Conservation (phyloP, 495 filamentous ascomycete genomes). For the Lophiostoma macrostomum region DNA sequence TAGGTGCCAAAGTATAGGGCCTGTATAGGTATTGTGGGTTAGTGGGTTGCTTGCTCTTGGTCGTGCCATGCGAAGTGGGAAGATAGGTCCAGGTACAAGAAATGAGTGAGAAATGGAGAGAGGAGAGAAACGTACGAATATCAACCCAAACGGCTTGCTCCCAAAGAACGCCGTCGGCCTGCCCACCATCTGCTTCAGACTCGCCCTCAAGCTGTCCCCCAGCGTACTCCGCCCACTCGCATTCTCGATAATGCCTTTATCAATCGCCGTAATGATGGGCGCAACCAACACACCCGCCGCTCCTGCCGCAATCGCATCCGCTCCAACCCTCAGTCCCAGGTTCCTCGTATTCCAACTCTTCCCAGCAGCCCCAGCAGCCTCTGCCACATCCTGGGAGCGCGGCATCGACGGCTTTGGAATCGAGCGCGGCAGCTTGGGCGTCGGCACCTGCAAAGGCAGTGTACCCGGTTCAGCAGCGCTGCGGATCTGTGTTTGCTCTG, state of each 20-base stretch:
- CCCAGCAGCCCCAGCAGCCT: no score
- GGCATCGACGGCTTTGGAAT: not conserved
- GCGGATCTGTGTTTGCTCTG: no score
- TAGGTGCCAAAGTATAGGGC: constrained; percentile 87
- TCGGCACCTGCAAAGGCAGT: not conserved
- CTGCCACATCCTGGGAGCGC: no score
- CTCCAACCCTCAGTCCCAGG: constrained; percentile 62
- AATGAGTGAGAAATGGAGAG: not conserved
- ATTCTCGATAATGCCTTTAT: constrained; percentile 95
- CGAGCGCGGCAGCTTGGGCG: not conserved
- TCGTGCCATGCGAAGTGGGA: no score
- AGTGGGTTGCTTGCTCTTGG: no score
- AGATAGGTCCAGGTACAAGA: not conserved
- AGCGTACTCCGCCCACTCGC: constrained; percentile 79
- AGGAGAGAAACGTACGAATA: constrained; percentile 51
- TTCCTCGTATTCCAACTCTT: constrained; percentile 72
- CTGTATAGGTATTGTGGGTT: constrained; percentile 13
- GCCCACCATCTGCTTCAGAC: constrained; percentile 60
- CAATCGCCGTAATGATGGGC: constrained; percentile 86
- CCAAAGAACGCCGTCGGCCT: constrained; percentile 70
- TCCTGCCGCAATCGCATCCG: constrained; percentile 71
- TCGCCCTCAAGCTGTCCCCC: constrained; percentile 59
- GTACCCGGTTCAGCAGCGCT: no score
- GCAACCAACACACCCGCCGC: constrained; percentile 79
- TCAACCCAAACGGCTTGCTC: constrained; percentile 78